Percentiles rank a stretch among this genome's conserved stretches.
Evolutionary conservation across 352 stramenopile species (phyloP).

Genomic region (Phytopythium vexans): DNA sequence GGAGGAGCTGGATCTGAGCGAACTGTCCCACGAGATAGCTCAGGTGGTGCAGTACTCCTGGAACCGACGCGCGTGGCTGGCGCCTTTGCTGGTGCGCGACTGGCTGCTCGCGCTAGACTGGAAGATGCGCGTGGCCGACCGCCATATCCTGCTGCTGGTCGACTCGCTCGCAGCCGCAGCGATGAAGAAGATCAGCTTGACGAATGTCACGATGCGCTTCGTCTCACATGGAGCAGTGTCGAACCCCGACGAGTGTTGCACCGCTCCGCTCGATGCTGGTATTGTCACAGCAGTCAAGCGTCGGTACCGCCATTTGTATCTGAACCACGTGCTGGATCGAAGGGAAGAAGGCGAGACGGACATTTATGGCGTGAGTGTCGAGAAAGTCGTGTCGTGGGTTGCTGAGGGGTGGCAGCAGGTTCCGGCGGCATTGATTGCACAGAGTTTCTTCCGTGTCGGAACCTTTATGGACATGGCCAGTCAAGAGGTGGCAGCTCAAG

Average conservation of each 20-base stretch:
- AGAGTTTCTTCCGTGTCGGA: slow-evolving; percentile 39
- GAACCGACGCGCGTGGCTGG: slow-evolving; percentile 71
- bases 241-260: slow-evolving; percentile 29
- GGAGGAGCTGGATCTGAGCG: slow-evolving; percentile 17
- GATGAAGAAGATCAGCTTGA: slow-evolving; percentile 53
- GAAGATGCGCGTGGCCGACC: slow-evolving; percentile 73
- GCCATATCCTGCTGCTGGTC: slow-evolving; percentile 64
- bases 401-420: slow-evolving; percentile 50
- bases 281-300: slow-evolving; percentile 52
- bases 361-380: slow-evolving; percentile 38
- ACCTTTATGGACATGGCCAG: slow-evolving; percentile 10
- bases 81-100: slow-evolving; percentile 71
- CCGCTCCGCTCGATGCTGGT: slow-evolving; percentile 34
- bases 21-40: neutral
- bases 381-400: slow-evolving; percentile 64
- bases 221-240: slow-evolving; percentile 14
- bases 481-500: neutral
- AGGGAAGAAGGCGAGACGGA: slow-evolving; percentile 28
- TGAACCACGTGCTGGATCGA: slow-evolving; percentile 43
- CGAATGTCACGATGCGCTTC: slow-evolving; percentile 65
- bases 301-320: slow-evolving; percentile 47
- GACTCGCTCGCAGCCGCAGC: slow-evolving; percentile 54
- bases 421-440: slow-evolving; percentile 41
- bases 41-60: slow-evolving; percentile 54
- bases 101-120: slow-evolving; percentile 77